Base-by-base conservation (phyloP, 441 rosid species). In the Pelargonium hybrid region DNA sequence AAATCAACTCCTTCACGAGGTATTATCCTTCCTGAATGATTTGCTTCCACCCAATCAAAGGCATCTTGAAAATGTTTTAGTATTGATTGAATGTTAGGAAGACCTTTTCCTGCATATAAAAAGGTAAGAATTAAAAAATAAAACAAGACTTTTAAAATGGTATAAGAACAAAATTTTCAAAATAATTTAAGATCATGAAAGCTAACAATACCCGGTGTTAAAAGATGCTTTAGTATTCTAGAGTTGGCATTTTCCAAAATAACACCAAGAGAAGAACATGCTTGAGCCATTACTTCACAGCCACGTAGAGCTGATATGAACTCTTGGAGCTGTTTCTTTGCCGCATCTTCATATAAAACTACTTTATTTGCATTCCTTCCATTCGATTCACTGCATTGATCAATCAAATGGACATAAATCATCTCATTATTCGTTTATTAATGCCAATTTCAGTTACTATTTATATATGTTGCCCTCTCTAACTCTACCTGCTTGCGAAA, bases 1-100 rank as follows among this genome's bases (percentile, higher is more conserved):
- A 72, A 67, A 78, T 92, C 98, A 65, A 79, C 95, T 74, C 97
- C 99, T 78, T 87, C 90, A 81, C 56, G 91, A 74, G 99, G 98
- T 83, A 89, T 82, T 73, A 95, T 72, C 66, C 98, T 96, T 69
- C 99, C 99, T 69, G 97, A 85, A 78, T 66, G 80, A 77, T 85
- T 75, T 74, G 99, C 99, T 84, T 90, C 99, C 65, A 70, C 89
- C 99, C 99, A 95, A 77, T 95, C 95, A 75, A 95, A 95, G 52
- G 92, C 98, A 78, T 85, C 89, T 84, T 92, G 90, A 77, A 95
- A 92, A 79, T 88, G 91, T 71, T 81, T 82, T 59, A 95, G 84
- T 77, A 81, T 75, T 75, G 90, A 70, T 80, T 77, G 77, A 69
- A 85, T 69, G 68, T 83, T 76, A 7, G 93, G 97, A 74, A 88